Evolutionary conservation across 2,329 filamentous ascomycete species (phyloP).

Genomic region (Phialophora macrospora): DNA sequence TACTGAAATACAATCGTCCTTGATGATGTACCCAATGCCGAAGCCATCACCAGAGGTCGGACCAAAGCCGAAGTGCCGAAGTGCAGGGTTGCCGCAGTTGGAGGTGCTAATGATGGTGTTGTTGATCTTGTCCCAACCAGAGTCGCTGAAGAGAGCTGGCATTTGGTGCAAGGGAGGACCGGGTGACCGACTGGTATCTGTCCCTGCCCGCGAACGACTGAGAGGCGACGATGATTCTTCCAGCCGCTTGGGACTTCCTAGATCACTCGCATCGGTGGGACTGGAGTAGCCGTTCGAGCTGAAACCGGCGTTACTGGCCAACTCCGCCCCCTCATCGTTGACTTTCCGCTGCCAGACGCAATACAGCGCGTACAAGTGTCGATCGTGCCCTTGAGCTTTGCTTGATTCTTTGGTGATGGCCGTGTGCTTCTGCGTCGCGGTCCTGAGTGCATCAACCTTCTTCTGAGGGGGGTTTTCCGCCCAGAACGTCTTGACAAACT

Average conservation of each 20-base stretch:
- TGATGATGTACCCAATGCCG: slow-evolving; percentile 98
- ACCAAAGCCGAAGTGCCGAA: slow-evolving; percentile 95
- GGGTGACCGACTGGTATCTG: slow-evolving; percentile 45
- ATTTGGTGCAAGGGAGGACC: slow-evolving; percentile 55
- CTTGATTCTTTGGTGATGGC: slow-evolving; percentile 80
- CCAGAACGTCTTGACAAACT: slow-evolving; percentile 95
- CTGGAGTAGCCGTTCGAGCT: slow-evolving; percentile 69
- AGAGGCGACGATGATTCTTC: slow-evolving; percentile 43
- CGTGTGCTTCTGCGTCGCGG: slow-evolving; percentile 82
- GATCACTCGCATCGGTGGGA: slow-evolving; percentile 48
- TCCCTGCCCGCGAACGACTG: slow-evolving; percentile 55
- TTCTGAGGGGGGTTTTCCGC: slow-evolving; percentile 79
- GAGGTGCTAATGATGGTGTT: slow-evolving; percentile 92
- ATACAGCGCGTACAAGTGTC: slow-evolving; percentile 91
- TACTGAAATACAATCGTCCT: slow-evolving; percentile 86
- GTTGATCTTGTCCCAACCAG: slow-evolving; percentile 94
- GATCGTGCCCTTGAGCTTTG: slow-evolving; percentile 87
- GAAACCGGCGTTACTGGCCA: slow-evolving; percentile 56
- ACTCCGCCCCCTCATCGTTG: slow-evolving; percentile 69
- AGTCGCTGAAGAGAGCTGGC: slow-evolving; percentile 82
- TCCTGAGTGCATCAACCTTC: slow-evolving; percentile 84
- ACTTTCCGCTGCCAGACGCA: slow-evolving; percentile 91
- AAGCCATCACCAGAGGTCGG: slow-evolving; percentile 93
- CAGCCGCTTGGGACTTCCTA: slow-evolving; percentile 39
- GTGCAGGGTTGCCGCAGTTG: slow-evolving; percentile 96